phyloP scores from a whole-genome alignment of 31 red algal species.

The Endocladia muricata region DNA sequence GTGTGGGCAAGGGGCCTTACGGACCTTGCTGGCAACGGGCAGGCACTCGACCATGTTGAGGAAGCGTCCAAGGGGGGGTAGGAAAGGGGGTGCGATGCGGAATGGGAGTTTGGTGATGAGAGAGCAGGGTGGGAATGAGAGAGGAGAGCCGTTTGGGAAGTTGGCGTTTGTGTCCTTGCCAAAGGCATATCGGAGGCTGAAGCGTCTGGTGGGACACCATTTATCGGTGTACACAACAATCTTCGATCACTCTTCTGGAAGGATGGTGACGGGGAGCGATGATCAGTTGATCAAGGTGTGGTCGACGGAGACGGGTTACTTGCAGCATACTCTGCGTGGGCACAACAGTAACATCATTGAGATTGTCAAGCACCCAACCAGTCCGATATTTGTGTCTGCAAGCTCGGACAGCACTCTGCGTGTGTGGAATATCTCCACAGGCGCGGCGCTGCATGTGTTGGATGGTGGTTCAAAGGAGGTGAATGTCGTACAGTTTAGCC shows the following conservation, averaged over 20 bases:
- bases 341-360: constrained; percentile 67
- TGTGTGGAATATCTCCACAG: constrained; percentile 69
- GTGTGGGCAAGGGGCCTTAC: not conserved
- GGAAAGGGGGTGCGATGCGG: not conserved
- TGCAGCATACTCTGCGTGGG: constrained; percentile 58
- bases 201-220: constrained; percentile 70
- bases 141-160: not conserved
- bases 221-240: constrained; percentile 59
- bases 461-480: constrained; percentile 58
- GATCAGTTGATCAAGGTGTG: constrained; percentile 78
- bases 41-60: not conserved
- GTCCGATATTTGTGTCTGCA: constrained; percentile 57
- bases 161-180: constrained; percentile 29
- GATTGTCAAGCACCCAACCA: constrained; percentile 57
- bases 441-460: constrained; percentile 60
- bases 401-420: constrained; percentile 63
- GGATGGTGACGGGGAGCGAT: constrained; percentile 65
- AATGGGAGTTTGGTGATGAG: constrained; percentile 5
- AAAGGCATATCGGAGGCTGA: constrained; percentile 45
- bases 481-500: constrained; percentile 66
- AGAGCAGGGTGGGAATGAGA: not conserved
- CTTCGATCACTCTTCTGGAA: constrained; percentile 43
- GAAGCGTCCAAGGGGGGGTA: constrained; percentile 1
- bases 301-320: constrained; percentile 53
- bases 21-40: constrained; percentile 1